Evolutionary conservation across 2,329 filamentous ascomycete genomes (phyloP), one percentile per base, ranked within the genome.

Genomic region (Lachnellula arida): DNA sequence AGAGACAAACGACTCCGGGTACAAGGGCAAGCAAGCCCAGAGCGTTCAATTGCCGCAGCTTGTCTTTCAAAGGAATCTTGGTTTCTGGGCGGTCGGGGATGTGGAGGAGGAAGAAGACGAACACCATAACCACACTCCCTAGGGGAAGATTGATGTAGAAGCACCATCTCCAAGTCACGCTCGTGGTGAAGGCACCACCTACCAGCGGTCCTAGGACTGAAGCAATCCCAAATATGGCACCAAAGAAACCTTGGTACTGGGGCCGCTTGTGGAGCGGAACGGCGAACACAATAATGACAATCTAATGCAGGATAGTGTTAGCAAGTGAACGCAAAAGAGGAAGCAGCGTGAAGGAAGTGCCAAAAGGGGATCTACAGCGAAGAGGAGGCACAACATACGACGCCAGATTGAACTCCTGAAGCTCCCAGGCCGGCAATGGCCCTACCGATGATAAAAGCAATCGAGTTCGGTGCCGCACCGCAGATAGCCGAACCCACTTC

Each of bases 11-110:
- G 65, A 71, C 63, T 65, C 68, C 63, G 63, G 70, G 68, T 71
- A 79, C 72, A 46, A 80, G 57, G 34, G 69, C 34, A 22, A 70
- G 61, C 63, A 68, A 67, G 71, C 79, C 74, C 46, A 78, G 64
- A 40, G 78, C 56, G 55, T 80, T 76, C 64, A 80, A 73, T 35
- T 65, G 66, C n/a, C 55, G 56, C 9, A 71, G 60, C 54, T 68
- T 69, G 68, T 72, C 72, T 54, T 73, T 57, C 23, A 22, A 47
- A 22, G 48, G 71, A 11, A 77, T 61, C 1, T 75, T 74, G 6
- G 48, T 50, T 6, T 49, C 50, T 8, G 44, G 22, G 9, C 46
- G 54, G 17, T 50, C 23, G 8, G 56, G 61, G 8, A 60, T 42
- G 1, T 54, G 17, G n/a, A 63, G 74, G 0, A 76, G 64, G 49